phyloP scores from a whole-genome alignment of 345 rosid species.

The Anacardium occidentale region DNA sequence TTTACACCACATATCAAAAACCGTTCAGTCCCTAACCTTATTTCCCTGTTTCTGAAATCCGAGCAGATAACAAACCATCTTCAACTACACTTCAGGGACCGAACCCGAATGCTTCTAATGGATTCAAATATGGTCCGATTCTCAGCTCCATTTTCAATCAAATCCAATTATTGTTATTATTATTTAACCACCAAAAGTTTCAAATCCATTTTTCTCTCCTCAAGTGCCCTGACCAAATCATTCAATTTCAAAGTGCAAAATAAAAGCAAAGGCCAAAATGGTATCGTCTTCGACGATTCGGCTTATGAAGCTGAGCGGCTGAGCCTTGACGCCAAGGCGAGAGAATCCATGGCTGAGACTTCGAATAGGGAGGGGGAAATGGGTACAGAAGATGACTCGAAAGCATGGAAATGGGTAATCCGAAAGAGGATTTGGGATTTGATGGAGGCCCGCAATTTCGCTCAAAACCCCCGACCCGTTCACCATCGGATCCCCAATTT shows the following conservation, averaged over 20 bases:
- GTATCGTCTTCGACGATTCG: slow-evolving; percentile 45
- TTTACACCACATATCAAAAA: neutral
- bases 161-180: slow-evolving; percentile 14
- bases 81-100: too few species aligned
- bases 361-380: slow-evolving; percentile 42
- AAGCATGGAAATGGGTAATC: slow-evolving; percentile 91
- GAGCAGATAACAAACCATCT: neutral
- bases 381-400: slow-evolving; percentile 44
- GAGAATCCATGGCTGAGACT: slow-evolving; percentile 64
- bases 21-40: neutral
- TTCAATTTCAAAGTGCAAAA: slow-evolving; percentile 25
- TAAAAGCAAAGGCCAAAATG: slow-evolving; percentile 14
- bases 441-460: slow-evolving; percentile 67
- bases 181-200: neutral
- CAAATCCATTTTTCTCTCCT: slow-evolving; percentile 4
- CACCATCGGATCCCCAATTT: slow-evolving; percentile 93
- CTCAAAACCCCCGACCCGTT: slow-evolving; percentile 85
- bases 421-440: slow-evolving; percentile 81
- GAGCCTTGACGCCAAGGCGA: slow-evolving; percentile 63
- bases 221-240: slow-evolving; percentile 15
- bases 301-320: slow-evolving; percentile 66
- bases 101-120: slow-evolving; percentile 14
- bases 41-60: neutral
- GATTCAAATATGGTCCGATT: slow-evolving; percentile 40
- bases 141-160: slow-evolving; percentile 31